Evolutionary conservation across 2,329 filamentous ascomycete genomes (phyloP).

Genomic region (Fusarium hainanense): DNA sequence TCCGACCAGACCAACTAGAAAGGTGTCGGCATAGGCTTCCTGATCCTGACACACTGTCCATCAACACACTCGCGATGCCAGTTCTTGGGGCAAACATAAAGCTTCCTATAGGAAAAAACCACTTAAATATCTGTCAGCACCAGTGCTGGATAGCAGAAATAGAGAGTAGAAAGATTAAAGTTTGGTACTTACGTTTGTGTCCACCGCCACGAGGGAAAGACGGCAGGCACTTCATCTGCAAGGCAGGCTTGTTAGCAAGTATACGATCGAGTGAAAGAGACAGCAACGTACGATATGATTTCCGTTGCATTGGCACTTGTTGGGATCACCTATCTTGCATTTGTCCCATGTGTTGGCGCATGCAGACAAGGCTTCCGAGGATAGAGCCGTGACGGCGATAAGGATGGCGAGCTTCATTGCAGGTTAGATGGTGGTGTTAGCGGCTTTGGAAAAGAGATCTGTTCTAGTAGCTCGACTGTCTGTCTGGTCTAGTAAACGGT

Average conservation of each 20-base stretch:
- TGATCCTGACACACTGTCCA: background rate
- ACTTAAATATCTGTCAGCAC: background rate
- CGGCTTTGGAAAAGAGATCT: fast-evolving
- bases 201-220: background rate
- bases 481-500: background rate
- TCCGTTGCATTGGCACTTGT: background rate
- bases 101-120: background rate
- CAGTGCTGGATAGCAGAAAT: fast-evolving
- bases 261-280: no score
- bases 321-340: background rate
- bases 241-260: background rate
- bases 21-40: background rate
- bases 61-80: background rate
- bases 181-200: background rate
- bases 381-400: background rate
- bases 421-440: background rate
- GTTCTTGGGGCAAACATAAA: background rate
- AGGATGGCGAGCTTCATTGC: constrained; percentile 1
- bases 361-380: background rate
- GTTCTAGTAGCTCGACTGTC: no score
- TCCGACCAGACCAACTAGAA: background rate
- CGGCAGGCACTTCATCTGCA: background rate
- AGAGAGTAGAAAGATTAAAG: background rate
- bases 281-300: background rate
- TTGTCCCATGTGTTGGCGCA: background rate